phyloP scores from a whole-genome alignment of 768 basidiomycete genomes.

The Suillus tomentosus region DNA sequence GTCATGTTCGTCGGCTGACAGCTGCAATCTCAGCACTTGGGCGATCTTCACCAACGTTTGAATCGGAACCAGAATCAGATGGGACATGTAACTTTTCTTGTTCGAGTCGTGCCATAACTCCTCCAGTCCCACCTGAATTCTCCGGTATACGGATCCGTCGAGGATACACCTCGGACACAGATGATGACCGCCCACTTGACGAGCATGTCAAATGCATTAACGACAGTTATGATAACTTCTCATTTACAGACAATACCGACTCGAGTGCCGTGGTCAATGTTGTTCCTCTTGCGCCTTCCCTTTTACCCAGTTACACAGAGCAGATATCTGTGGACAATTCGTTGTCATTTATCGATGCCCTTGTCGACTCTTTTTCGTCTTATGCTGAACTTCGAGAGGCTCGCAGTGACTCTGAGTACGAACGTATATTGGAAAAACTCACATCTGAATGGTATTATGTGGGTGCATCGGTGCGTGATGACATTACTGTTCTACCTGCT shows the following conservation, averaged over 20 bases:
- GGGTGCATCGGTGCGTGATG: slow-evolving; percentile 55
- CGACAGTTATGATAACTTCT: not conserved
- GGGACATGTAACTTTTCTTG: not conserved
- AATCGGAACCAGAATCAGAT: slow-evolving; percentile 3
- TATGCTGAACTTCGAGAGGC: slow-evolving; percentile 53
- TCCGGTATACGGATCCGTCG: slow-evolving; percentile 16
- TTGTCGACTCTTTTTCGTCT: slow-evolving; percentile 53
- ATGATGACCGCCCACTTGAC: slow-evolving; percentile 19
- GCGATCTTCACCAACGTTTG: not conserved
- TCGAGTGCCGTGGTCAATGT: not conserved
- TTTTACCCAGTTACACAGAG: slow-evolving; percentile 49
- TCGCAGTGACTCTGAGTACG: slow-evolving; percentile 47
- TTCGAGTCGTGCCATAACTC: slow-evolving; percentile 1
- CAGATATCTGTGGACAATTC: slow-evolving; percentile 33
- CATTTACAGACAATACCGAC: not conserved
- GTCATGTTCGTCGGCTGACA: not conserved
- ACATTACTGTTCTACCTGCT: not conserved
- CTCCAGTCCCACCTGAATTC: not conserved
- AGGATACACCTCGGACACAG: slow-evolving; percentile 29
- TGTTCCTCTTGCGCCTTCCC: slow-evolving; percentile 36
- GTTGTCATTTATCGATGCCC: slow-evolving; percentile 34
- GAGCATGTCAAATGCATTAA: slow-evolving; percentile 16
- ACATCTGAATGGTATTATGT: slow-evolving; percentile 66
- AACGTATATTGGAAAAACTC: slow-evolving; percentile 48
- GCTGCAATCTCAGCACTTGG: not conserved